These are phyloP conservation scores for Austroboletus niveus DNA, from an alignment of 1,284 basidiomycete species.

Conservation along the genomic window DNA sequence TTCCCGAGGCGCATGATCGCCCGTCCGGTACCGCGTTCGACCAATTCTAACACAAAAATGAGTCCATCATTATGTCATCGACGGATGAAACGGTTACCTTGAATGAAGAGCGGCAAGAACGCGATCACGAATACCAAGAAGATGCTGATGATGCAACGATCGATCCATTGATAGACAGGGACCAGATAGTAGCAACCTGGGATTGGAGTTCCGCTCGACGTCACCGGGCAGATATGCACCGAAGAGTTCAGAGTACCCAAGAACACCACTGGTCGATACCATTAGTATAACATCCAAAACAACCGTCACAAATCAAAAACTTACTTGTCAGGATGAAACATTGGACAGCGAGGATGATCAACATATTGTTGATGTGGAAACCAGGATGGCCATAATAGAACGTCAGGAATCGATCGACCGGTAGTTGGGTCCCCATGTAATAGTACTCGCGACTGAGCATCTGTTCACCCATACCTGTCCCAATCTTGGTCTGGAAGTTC, in stretches of 20 bases:
- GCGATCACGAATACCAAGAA: constrained; percentile 98
- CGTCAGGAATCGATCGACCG: constrained; percentile 97
- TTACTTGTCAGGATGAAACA: constrained; percentile 88
- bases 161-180: constrained; percentile 96
- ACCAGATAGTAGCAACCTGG: constrained; percentile 90
- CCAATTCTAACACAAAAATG: constrained; percentile 62
- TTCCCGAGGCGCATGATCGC: constrained; percentile 93
- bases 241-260: constrained; percentile 86
- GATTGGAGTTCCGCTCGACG: constrained; percentile 41
- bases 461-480: constrained; percentile 99
- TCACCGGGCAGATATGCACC: constrained; percentile 77
- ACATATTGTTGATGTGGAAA: constrained; percentile 99
- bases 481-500: constrained; percentile 99
- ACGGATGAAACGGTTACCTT: constrained; percentile 53
- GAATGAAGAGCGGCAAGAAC: constrained; percentile 92
- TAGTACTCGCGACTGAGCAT: constrained; percentile 99
- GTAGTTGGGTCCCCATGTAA: constrained; percentile 97
- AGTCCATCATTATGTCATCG: constrained; percentile 15
- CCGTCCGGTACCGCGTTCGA: constrained; percentile 91
- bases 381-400: constrained; percentile 99
- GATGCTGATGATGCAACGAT: constrained; percentile 92
- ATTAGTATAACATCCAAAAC: constrained; percentile 56
- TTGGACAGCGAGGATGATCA: constrained; percentile 96
- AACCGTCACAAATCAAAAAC: constrained; percentile 32
- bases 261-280: constrained; percentile 63